These are phyloP conservation scores for Vanrija pseudolonga DNA, from an alignment of 1,284 basidiomycete genomes.

Conservation along the genomic window DNA sequence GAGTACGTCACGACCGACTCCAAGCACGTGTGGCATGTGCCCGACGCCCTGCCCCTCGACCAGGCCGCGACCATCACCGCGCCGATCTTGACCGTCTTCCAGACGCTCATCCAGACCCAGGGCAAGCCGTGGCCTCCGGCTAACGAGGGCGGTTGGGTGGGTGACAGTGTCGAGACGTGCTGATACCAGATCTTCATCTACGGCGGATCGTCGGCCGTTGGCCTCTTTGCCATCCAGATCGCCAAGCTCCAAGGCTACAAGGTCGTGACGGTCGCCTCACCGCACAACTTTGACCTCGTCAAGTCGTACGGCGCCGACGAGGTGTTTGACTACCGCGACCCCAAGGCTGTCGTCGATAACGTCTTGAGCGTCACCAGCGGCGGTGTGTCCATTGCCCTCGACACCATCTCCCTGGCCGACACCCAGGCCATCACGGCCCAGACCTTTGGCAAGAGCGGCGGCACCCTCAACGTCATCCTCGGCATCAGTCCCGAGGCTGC, in stretches of 20 bases:
- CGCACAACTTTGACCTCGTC: constrained; percentile 49
- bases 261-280: constrained; percentile 50
- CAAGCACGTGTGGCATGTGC: constrained; percentile 25
- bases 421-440: constrained; percentile 26
- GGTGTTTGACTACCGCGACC: constrained; percentile 30
- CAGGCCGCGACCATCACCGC: constrained; percentile 51
- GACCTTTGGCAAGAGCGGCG: constrained; percentile 23
- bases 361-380: constrained; percentile 35
- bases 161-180: not conserved
- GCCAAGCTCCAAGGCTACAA: constrained; percentile 51
- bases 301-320: constrained; percentile 52
- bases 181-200: constrained; percentile 47
- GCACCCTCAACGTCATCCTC: constrained; percentile 31
- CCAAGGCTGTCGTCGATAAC: constrained; percentile 17
- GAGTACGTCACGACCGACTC: constrained; percentile 47
- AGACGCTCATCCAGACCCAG: constrained; percentile 15
- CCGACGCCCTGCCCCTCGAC: constrained; percentile 31
- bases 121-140: constrained; percentile 11
- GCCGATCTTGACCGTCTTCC: constrained; percentile 28
- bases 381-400: constrained; percentile 27
- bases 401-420: constrained; percentile 33
- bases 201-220: constrained; percentile 52
- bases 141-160: constrained; percentile 9
- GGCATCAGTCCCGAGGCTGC: constrained; percentile 14
- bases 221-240: constrained; percentile 53